phyloP scores from a whole-genome alignment of 805 yeast species.

The Wickerhamomyces ciferrii region DNA sequence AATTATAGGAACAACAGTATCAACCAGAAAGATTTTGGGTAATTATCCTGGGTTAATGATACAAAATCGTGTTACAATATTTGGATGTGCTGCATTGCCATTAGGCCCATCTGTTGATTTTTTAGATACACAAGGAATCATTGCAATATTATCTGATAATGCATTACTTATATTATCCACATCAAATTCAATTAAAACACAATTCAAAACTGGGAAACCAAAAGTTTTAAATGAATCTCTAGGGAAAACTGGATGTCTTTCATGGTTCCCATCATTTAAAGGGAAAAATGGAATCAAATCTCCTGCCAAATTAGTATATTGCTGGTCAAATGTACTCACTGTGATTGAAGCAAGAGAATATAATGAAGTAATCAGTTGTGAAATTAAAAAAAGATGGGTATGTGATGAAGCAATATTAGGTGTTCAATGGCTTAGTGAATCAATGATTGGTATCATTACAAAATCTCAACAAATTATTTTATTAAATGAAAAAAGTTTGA shows the following conservation, averaged over 20 bases:
- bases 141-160: slow-evolving; percentile 53
- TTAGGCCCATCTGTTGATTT: slow-evolving; percentile 48
- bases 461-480: slow-evolving; percentile 39
- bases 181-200: slow-evolving; percentile 44
- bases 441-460: slow-evolving; percentile 36
- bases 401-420: slow-evolving; percentile 46
- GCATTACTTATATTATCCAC: slow-evolving; percentile 50
- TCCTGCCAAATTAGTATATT: slow-evolving; percentile 53
- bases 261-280: slow-evolving; percentile 59
- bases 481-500: slow-evolving; percentile 34
- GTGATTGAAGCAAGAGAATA: slow-evolving; percentile 41
- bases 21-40: slow-evolving; percentile 50
- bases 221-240: slow-evolving; percentile 24
- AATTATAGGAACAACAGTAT: slow-evolving; percentile 43
- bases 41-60: slow-evolving; percentile 23
- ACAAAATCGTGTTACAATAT: slow-evolving; percentile 24
- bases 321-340: slow-evolving; percentile 61
- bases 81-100: slow-evolving; percentile 49
- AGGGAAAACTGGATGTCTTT: slow-evolving; percentile 39
- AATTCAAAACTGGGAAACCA: slow-evolving; percentile 48
- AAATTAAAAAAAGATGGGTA: slow-evolving; percentile 35
- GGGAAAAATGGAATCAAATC: slow-evolving; percentile 16
- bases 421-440: slow-evolving; percentile 50
- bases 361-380: slow-evolving; percentile 29
- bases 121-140: slow-evolving; percentile 52